phyloP scores from a whole-genome alignment of 2,329 filamentous ascomycete genomes.

The Myriosclerotinia scirpicola region DNA sequence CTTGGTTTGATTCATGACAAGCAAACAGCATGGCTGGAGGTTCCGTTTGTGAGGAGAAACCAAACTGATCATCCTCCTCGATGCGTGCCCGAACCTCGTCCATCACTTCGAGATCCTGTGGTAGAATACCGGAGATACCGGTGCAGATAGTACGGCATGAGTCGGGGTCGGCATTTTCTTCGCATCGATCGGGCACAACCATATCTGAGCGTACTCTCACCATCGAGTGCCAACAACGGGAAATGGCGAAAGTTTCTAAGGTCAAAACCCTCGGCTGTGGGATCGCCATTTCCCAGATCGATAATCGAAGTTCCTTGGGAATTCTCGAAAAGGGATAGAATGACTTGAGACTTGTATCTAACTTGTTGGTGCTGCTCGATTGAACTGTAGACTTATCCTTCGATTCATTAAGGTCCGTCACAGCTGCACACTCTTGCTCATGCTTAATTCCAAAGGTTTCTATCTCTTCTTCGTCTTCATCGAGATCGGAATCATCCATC shows the following conservation, averaged over 20 bases:
- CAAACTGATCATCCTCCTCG: background rate
- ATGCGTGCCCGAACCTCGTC: background rate
- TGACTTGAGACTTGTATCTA: too few species aligned
- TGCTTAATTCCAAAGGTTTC: too few species aligned
- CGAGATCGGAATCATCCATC: too few species aligned
- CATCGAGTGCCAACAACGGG: conserved; percentile 4
- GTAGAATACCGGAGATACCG: background rate
- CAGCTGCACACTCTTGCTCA: too few species aligned
- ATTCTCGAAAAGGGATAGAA: background rate
- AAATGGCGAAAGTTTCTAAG: background rate
- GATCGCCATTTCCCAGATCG: background rate
- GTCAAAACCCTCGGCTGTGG: background rate
- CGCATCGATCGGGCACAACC: background rate
- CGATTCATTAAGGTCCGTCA: too few species aligned
- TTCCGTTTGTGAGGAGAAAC: background rate
- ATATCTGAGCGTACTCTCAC: conserved; percentile 11
- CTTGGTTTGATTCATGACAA: conserved; percentile 1
- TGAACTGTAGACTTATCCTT: background rate
- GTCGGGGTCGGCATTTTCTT: background rate
- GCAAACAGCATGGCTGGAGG: background rate
- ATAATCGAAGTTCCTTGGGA: background rate
- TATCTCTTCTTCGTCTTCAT: too few species aligned
- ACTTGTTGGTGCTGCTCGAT: background rate
- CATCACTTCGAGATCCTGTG: background rate
- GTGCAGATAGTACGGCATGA: background rate